These are phyloP conservation scores for Fagopyrum esculentum DNA, from an alignment of 148 eudicot species.

Conservation along the genomic window DNA sequence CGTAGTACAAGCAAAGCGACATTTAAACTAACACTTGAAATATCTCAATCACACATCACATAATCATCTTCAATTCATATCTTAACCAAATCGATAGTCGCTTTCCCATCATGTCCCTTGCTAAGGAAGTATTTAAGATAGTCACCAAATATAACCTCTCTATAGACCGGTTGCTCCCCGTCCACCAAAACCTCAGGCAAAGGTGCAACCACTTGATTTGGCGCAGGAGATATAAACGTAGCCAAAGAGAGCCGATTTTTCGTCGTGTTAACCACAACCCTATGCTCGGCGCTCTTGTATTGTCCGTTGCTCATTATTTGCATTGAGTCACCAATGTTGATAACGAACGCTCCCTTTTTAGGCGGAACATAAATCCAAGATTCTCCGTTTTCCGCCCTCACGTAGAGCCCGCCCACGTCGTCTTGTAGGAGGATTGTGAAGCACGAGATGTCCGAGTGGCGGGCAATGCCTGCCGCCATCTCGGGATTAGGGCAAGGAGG, in stretches of 20 bases:
- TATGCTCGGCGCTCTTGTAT: conserved; percentile 38
- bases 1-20: background rate
- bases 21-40: too few species aligned
- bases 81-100: conserved; percentile 20
- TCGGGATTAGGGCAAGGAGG: conserved; percentile 36
- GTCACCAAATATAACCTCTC: conserved; percentile 25
- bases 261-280: conserved; percentile 22
- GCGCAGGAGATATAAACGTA: conserved; percentile 25
- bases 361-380: conserved; percentile 31
- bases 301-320: conserved; percentile 33
- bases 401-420: conserved; percentile 30
- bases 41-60: too few species aligned
- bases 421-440: conserved; percentile 37
- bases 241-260: conserved; percentile 30
- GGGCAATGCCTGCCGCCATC: conserved; percentile 26
- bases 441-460: conserved; percentile 27
- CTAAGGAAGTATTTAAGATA: conserved; percentile 25
- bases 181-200: conserved; percentile 19
- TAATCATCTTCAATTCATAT: background rate
- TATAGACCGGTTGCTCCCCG: conserved; percentile 28
- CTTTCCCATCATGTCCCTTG: conserved; percentile 36
- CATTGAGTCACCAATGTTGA: conserved; percentile 33
- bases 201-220: conserved; percentile 21
- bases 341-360: conserved; percentile 18
- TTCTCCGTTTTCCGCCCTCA: conserved; percentile 17